phyloP scores from a whole-genome alignment of 768 basidiomycete species.

The Rhizopogon salebrosus region DNA sequence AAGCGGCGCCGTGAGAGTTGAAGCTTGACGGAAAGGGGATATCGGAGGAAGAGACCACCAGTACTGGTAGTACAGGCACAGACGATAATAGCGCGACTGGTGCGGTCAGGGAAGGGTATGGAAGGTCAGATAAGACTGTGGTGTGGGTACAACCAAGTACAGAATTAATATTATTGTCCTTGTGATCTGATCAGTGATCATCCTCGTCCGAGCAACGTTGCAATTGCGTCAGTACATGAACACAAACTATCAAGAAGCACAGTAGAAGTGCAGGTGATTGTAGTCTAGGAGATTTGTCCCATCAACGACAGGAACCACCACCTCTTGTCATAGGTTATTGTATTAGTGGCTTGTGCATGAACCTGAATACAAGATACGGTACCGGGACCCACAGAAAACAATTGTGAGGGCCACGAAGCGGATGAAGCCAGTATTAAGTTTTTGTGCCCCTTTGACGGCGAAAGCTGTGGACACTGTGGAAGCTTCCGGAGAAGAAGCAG shows the following conservation, averaged over 20 bases:
- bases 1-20: conserved; percentile 12
- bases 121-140: conserved; percentile 4
- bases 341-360: neutral
- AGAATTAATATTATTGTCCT: conserved; percentile 1
- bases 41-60: neutral
- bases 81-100: neutral
- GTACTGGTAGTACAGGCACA: neutral
- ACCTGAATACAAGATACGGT: too few relatives aligned
- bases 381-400: too few relatives aligned
- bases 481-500: neutral
- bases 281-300: conserved; percentile 3
- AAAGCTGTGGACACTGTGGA: neutral
- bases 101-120: neutral
- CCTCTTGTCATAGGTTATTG: neutral
- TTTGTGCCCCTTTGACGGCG: neutral
- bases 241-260: neutral
- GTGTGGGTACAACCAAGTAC: conserved; percentile 1
- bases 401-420: too few relatives aligned
- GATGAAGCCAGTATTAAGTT: too few relatives aligned
- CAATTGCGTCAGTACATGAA: neutral
- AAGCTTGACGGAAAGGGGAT: conserved; percentile 9
- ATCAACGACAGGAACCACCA: neutral
- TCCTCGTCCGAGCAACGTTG: conserved; percentile 23
- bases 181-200: too few relatives aligned
- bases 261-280: conserved; percentile 7